A percentile compares a stretch with the other conserved stretches of the same genome.
Conservation (phyloP, 2,329 filamentous ascomycete genomes). For the Fusarium zealandicum region DNA sequence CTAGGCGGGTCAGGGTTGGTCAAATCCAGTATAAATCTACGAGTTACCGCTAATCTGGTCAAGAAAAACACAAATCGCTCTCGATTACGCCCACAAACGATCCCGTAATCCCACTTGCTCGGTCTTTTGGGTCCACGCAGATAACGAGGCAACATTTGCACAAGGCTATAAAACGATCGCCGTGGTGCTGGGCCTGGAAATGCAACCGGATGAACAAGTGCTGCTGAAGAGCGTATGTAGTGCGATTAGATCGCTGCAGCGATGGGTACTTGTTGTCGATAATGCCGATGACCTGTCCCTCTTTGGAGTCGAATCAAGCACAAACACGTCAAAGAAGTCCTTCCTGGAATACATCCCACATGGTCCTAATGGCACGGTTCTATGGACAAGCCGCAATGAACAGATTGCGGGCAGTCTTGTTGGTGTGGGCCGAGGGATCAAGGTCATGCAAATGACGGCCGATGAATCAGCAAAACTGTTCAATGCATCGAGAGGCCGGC, state of each 20-base stretch:
- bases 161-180: constrained; percentile 45
- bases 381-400: constrained; percentile 47
- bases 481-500: neutral
- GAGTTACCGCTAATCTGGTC: neutral
- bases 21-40: neutral
- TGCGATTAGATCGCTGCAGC: constrained; percentile 20
- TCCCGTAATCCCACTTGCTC: constrained; percentile 35
- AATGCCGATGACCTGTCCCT: constrained; percentile 45
- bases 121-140: constrained; percentile 50
- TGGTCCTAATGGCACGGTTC: constrained; percentile 35
- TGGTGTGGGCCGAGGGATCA: constrained; percentile 26
- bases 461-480: constrained; percentile 27
- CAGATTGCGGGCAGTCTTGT: constrained; percentile 40
- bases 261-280: constrained; percentile 46
- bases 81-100: constrained; percentile 45
- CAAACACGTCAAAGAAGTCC: neutral
- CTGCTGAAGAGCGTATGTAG: constrained; percentile 28
- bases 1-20: constrained; percentile 26
- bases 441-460: constrained; percentile 34
- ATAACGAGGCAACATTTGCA: constrained; percentile 43
- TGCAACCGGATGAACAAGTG: constrained; percentile 28
- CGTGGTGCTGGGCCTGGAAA: constrained; percentile 31
- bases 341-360: constrained; percentile 39
- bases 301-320: constrained; percentile 33
- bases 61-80: constrained; percentile 50